Base-by-base conservation (phyloP, 1,284 basidiomycete genomes). In the Ceratobasidium sp. region DNA sequence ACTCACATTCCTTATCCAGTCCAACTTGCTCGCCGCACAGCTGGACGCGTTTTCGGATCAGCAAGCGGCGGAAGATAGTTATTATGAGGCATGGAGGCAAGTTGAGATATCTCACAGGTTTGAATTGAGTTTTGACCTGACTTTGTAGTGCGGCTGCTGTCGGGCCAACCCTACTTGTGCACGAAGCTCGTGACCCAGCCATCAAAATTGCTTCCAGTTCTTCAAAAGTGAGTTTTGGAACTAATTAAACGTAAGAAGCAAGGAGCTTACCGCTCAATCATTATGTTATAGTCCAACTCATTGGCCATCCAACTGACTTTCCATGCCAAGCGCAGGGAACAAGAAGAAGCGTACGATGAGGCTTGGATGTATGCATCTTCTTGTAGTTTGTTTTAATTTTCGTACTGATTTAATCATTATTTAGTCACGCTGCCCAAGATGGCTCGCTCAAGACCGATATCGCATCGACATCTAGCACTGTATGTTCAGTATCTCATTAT, bases 31-130 rank as follows among this genome's bases (percentile, higher is more conserved):
- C 14, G 50, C 50, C 14, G 64, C 64, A 14, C 64, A 69, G 32
- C 41, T 69, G 6, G 30, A 18, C 52, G 34, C 64, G 21, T 55
- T 45, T 45, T 36, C 64, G 3, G 41, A 57, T 18, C 32, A 41
- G 16, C 32, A 43, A 32, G 39, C 28, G 12, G 52, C 36, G 2
- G 46, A 53, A 23, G 28, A 69, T 14, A 32, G 3, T 28, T 69
- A 69, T 26, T 57, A 57, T n/a, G 52, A 69, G 12, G 36, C 64
- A n/a, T 69, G 64, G 64, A 43, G 64, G 64, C 57, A 43, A 28
- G 62, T 9, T 50, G 16, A 8, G 9, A 45, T 1, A 30, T 18
- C 26, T 3, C 16, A n/a, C n/a, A n/a, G n/a, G 2, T 28, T 43
- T 2, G 41, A 23, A 23, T 61, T n/a, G n/a, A n/a, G n/a, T n/a